phyloP scores from a whole-genome alignment of 73 alveolate genomes.

The Paramecium octaurelia region DNA sequence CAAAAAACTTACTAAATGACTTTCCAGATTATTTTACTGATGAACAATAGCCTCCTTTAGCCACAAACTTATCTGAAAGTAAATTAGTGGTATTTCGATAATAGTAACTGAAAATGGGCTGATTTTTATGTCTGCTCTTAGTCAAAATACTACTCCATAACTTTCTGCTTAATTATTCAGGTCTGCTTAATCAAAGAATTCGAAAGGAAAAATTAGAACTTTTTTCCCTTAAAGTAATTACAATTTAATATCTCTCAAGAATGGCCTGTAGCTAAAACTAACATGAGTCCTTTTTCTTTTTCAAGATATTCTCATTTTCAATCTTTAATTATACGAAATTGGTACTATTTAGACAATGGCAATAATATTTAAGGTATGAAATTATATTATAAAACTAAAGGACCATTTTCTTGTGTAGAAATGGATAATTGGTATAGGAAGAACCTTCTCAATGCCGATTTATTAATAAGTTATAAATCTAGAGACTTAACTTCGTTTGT shows the following conservation, averaged over 20 bases:
- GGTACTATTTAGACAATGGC: neutral
- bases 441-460: neutral
- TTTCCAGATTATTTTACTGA: neutral
- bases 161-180: neutral
- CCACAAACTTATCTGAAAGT: neutral
- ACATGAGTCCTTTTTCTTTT: conserved; percentile 3
- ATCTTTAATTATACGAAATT: neutral
- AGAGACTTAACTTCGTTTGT: neutral
- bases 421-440: conserved; percentile 43
- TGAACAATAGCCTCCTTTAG: neutral
- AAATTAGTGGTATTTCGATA: neutral
- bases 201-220: conserved; percentile 2
- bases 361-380: neutral
- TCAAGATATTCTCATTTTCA: neutral
- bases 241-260: neutral
- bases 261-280: neutral
- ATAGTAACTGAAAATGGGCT: neutral
- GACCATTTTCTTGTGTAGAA: conserved; percentile 1
- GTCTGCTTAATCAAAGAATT: neutral
- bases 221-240: conserved; percentile 3
- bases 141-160: neutral
- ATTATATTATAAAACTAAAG: neutral
- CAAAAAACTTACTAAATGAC: neutral
- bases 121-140: neutral
- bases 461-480: neutral